Evolutionary conservation across 1,139 yeast genomes (phyloP).

Genomic region (Sugiyamaella castrensis): DNA sequence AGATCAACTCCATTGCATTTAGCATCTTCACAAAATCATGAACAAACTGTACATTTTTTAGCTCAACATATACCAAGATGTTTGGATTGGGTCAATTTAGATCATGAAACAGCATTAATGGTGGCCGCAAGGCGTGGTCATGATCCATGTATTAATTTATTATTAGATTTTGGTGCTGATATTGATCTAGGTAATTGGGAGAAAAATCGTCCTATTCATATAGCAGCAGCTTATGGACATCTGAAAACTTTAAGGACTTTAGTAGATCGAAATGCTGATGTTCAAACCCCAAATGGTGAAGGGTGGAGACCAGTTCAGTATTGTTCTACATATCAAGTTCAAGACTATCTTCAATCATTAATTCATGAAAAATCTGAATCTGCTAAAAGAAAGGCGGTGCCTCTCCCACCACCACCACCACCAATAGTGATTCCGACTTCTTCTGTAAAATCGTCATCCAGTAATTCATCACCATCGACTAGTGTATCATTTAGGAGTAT

Average conservation of each 20-base stretch:
- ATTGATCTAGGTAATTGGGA: slow-evolving; percentile 46
- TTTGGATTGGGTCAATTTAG: slow-evolving; percentile 55
- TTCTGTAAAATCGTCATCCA: no score
- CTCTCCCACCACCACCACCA: background rate
- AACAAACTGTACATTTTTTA: slow-evolving; percentile 76
- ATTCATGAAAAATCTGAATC: slow-evolving; percentile 28
- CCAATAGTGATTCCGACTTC: background rate
- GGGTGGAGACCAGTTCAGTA: slow-evolving; percentile 66
- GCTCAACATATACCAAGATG: slow-evolving; percentile 75
- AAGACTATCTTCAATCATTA: slow-evolving; percentile 37
- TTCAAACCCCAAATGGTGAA: slow-evolving; percentile 50
- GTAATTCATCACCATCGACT: no score
- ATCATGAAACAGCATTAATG: slow-evolving; percentile 63
- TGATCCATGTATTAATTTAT: slow-evolving; percentile 63
- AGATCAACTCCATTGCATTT: slow-evolving; percentile 74
- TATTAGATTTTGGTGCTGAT: slow-evolving; percentile 81
- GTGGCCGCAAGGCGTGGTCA: slow-evolving; percentile 66
- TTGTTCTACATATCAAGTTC: slow-evolving; percentile 37
- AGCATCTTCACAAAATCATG: slow-evolving; percentile 64
- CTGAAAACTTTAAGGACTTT: slow-evolving; percentile 61
- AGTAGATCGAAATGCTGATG: slow-evolving; percentile 50
- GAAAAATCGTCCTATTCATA: slow-evolving; percentile 77
- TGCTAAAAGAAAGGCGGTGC: slow-evolving; percentile 6
- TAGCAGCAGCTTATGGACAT: slow-evolving; percentile 76
- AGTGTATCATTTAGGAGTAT: background rate